These are phyloP conservation scores for Salix viminalis DNA, from an alignment of 345 rosid species.

Conservation along the genomic window DNA sequence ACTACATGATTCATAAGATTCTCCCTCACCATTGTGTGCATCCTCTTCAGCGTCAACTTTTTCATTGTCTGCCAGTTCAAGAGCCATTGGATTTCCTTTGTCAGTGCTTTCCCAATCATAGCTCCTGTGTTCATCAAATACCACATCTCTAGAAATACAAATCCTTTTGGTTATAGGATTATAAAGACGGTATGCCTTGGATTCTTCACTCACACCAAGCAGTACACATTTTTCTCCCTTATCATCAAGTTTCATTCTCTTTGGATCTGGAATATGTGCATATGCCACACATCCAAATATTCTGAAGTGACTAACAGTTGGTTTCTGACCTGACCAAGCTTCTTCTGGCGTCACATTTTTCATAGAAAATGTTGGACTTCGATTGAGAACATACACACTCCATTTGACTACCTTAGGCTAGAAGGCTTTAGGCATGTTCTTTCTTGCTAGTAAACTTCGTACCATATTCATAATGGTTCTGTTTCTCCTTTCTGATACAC, in stretches of 20 bases:
- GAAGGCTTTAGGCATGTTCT: not conserved
- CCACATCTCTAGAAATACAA: not conserved
- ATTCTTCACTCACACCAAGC: not conserved
- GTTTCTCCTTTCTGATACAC: not conserved
- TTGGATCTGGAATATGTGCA: not conserved
- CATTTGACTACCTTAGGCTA: not conserved
- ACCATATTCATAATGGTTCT: not conserved
- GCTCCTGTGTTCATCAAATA: not conserved
- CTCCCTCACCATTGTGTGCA: too few relatives aligned
- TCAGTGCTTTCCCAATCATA: not conserved
- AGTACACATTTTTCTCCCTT: not conserved
- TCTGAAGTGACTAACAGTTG: not conserved
- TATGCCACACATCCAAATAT: not conserved
- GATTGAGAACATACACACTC: not conserved
- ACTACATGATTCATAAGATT: too few relatives aligned
- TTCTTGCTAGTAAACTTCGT: not conserved
- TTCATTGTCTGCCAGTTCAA: not conserved
- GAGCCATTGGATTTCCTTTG: not conserved
- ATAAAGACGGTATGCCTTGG: not conserved
- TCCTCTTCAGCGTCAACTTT: fast-evolving
- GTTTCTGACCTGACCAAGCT: not conserved
- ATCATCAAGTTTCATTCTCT: not conserved
- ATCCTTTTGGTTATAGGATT: not conserved
- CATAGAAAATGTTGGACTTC: not conserved
- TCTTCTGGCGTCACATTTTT: not conserved